Percentiles rank a stretch among this genome's conserved stretches.
These are phyloP conservation scores for Cunninghamia lanceolata DNA, from an alignment of 75 land plant genomes.

Conservation along the genomic window DNA sequence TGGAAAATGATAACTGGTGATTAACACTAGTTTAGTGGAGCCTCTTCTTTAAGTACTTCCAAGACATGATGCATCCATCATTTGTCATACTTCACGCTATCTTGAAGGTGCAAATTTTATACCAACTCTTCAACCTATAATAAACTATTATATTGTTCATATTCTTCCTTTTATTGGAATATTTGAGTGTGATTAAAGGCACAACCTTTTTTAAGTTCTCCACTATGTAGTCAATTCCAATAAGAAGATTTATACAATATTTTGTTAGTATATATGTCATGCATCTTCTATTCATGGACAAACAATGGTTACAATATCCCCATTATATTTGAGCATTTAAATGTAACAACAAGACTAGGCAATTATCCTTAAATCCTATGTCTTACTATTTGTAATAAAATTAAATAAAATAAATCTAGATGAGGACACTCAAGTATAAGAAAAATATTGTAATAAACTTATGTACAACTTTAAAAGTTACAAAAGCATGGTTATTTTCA, in stretches of 20 bases:
- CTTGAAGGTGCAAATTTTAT: not conserved
- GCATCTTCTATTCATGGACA: not conserved
- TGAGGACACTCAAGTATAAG: not conserved
- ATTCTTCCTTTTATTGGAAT: not conserved
- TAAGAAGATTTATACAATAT: not conserved
- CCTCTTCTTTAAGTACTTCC: not conserved
- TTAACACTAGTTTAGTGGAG: not conserved
- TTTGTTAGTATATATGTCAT: not conserved
- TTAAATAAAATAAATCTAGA: no score
- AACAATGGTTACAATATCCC: not conserved
- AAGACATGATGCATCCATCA: not conserved
- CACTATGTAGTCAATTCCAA: not conserved
- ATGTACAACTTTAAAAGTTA: not conserved
- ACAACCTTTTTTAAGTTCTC: not conserved
- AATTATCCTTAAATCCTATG: not conserved
- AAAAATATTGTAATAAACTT: not conserved
- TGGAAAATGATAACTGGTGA: no score
- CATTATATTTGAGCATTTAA: not conserved
- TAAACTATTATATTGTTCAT: not conserved
- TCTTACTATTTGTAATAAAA: not conserved
- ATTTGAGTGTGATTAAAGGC: not conserved
- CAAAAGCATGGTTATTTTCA: not conserved
- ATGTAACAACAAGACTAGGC: not conserved
- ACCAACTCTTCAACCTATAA: slow-evolving; percentile 2
- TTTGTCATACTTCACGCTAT: not conserved